A percentile compares a stretch with the other conserved stretches of the same genome.
phyloP scores from a whole-genome alignment of 331 rosid genomes.

The Stylosanthes scabra region DNA sequence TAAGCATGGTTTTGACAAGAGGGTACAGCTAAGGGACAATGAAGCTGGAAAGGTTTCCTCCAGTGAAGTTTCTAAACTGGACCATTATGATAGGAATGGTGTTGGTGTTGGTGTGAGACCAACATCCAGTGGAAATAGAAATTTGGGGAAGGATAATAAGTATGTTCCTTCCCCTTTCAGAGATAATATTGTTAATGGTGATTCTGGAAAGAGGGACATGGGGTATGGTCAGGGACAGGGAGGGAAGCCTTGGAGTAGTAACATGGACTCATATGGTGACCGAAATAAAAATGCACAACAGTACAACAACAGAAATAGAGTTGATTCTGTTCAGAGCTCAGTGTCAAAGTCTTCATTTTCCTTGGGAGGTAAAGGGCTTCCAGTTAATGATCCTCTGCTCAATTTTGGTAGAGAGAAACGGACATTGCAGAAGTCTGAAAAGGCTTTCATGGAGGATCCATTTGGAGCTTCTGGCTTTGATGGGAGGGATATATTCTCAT shows the following conservation, averaged over 20 bases:
- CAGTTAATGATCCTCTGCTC: conserved; percentile 75
- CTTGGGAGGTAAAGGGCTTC: conserved; percentile 64
- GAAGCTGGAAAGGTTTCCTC: conserved; percentile 77
- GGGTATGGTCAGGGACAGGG: conserved; percentile 72
- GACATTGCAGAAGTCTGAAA: conserved; percentile 63
- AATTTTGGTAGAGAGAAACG: conserved; percentile 91
- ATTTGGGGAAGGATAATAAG: conserved; percentile 59
- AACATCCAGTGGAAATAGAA: conserved; percentile 49
- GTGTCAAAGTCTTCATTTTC: conserved; percentile 62
- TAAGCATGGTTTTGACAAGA: conserved; percentile 65
- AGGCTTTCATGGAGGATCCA: conserved; percentile 69
- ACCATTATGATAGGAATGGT: conserved; percentile 57
- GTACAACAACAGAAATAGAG: conserved; percentile 58
- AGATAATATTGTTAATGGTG: conserved; percentile 54
- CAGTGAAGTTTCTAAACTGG: conserved; percentile 71
- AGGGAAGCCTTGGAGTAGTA: conserved; percentile 71
- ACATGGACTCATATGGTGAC: conserved; percentile 53
- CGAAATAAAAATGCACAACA: conserved; percentile 56
- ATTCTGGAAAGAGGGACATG: conserved; percentile 62
- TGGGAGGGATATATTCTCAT: conserved; percentile 72
- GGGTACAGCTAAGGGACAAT: conserved; percentile 70
- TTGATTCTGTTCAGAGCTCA: conserved; percentile 55
- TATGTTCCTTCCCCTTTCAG: conserved; percentile 49
- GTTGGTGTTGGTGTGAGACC: conserved; percentile 55
- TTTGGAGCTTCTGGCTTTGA: conserved; percentile 77